phyloP scores from a whole-genome alignment of 1,284 basidiomycete genomes.

The Cutaneotrichosporon sp. region DNA sequence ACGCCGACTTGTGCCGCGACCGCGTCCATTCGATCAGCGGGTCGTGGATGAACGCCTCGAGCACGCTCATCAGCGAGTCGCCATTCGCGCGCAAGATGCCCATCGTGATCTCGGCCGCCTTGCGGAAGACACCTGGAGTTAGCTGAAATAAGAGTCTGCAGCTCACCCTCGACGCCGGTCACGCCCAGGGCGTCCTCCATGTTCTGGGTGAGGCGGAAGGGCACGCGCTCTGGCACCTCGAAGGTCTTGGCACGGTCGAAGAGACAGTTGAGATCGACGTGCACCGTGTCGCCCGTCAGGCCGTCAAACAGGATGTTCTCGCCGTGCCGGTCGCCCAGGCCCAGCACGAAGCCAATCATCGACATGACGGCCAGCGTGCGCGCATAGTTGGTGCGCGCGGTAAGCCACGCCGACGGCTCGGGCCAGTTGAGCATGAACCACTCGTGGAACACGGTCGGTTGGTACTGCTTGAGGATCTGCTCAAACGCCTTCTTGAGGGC shows the following conservation, averaged over 20 bases:
- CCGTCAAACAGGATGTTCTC: conserved; percentile 96
- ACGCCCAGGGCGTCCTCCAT: conserved; percentile 91
- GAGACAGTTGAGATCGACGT: conserved; percentile 97
- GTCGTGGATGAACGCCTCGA: conserved; percentile 98
- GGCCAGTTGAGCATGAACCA: conserved; percentile 98
- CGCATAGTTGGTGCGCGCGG: conserved; percentile 80
- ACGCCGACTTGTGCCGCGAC: conserved; percentile 54
- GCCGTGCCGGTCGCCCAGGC: conserved; percentile 92
- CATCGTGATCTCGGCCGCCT: conserved; percentile 89
- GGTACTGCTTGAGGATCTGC: conserved; percentile 65
- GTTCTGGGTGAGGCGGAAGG: conserved; percentile 95
- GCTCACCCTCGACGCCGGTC: conserved; percentile 83
- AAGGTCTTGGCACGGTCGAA: conserved; percentile 94
- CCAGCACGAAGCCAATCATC: conserved; percentile 97
- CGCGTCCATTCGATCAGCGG: conserved; percentile 96
- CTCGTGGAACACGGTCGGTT: conserved; percentile 84
- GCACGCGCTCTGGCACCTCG: conserved; percentile 89
- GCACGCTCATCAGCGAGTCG: conserved; percentile 91
- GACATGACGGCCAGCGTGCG: conserved; percentile 97
- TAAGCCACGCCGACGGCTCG: conserved; percentile 92
- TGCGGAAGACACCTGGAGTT: conserved; percentile 77
- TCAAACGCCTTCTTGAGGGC: conserved; percentile 56
- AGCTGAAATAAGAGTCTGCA: neutral
- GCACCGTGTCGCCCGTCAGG: conserved; percentile 86
- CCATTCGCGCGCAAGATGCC: conserved; percentile 85